Base-by-base conservation (phyloP, 805 yeast genomes). In the Lipomyces lipofer region DNA sequence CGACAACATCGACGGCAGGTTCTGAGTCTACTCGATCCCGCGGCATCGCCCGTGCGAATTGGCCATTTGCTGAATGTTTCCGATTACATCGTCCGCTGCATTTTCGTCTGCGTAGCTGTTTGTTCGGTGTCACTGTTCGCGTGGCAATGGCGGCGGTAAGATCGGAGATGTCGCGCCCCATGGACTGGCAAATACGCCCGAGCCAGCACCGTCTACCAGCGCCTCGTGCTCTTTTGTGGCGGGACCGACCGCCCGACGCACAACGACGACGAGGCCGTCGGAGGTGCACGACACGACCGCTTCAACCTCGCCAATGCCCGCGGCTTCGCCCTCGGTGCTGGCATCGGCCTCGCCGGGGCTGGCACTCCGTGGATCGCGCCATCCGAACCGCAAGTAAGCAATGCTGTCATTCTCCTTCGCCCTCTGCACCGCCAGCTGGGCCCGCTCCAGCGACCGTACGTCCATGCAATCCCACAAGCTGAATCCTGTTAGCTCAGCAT, bases 361-460 rank as follows among this genome's bases (percentile, higher is more conserved):
- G 7, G 33, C 5, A 17, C 51, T 44, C 22, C 47, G 54, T 17
- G 57, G 58, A 35, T 54, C 58, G 29, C 54, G 43, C 51, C 50
- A 54, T 1, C 13, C 13, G 24, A 54, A 50, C 13, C 54, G 49
- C 43, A 54, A 9, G 38, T 54, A 44, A 13, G 50, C 40, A 13
- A 50, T 25, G 7, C 56, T 36, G 35, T 51, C 51, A 36, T 43
- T 49, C 36, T 54, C 58, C 47, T 54, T 44, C 17, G 54, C 57
- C 7, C 58, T 56, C 35, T 45, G 51, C 27, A 54, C 12, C 7
- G 43, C 43, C 17, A 50, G 47, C 24, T 50, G 56, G 2, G 58
- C 54, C 15, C 32, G 17, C 15, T 22, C 43, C 25, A 51, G 51
- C 17, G 40, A 39, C 12, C 22, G 30, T 4, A 38, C 51, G 27